Evolutionary conservation across 2,329 filamentous ascomycete genomes (phyloP).

Genomic region (Calycina marina): DNA sequence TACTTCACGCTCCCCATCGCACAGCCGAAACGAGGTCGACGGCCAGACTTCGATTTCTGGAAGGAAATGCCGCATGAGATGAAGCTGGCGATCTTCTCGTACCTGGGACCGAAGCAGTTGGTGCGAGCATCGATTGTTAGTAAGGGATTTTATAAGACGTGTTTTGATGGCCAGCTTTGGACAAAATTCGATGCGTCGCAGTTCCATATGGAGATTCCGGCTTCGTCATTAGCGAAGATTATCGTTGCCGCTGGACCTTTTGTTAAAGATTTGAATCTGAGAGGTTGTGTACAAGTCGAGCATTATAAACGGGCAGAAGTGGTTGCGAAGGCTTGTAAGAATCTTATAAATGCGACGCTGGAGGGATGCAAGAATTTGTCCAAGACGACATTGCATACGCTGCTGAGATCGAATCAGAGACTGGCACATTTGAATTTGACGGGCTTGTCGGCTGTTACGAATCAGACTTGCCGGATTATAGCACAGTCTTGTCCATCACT

Average conservation of each 20-base stretch:
- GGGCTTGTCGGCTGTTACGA: constrained; percentile 65
- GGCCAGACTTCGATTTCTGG: constrained; percentile 54
- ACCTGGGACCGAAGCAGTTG: constrained; percentile 66
- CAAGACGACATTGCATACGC: constrained; percentile 59
- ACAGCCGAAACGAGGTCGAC: constrained; percentile 14
- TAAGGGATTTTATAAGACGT: constrained; percentile 64
- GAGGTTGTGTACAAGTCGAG: constrained; percentile 80
- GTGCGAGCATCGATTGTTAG: constrained; percentile 65
- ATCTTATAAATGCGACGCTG: constrained; percentile 74
- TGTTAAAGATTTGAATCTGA: constrained; percentile 75
- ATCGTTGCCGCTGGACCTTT: constrained; percentile 79
- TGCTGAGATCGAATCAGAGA: constrained; percentile 59
- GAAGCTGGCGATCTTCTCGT: constrained; percentile 61
- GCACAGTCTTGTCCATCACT: constrained; percentile 66
- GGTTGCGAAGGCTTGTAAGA: constrained; percentile 71
- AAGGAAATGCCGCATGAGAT: constrained; percentile 69
- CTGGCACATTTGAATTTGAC: constrained; percentile 79
- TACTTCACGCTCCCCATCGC: constrained; percentile 18
- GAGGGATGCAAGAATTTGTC: constrained; percentile 83
- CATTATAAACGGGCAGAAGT: constrained; percentile 66
- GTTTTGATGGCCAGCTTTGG: constrained; percentile 94
- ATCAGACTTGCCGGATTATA: constrained; percentile 76
- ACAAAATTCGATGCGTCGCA: constrained; percentile 67
- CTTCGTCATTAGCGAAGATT: constrained; percentile 69
- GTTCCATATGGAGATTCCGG: constrained; percentile 79